Conservation (phyloP, 129 eudicot species). For the Ambrosia artemisiifolia region DNA sequence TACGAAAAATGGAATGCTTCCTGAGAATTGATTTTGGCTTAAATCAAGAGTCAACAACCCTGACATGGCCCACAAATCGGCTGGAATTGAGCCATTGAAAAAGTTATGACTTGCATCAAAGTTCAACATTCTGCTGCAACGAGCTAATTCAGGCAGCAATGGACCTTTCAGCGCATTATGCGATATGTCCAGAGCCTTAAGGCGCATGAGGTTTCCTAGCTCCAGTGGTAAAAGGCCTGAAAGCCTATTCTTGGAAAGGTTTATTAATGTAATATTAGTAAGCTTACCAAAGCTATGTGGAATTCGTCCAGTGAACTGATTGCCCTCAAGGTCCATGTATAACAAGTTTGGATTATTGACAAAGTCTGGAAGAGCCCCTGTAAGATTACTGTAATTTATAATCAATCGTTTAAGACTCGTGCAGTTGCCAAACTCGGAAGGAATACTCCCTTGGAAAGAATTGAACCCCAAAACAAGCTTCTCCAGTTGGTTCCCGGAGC, state of each 20-base stretch:
- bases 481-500: slow-evolving; percentile 49
- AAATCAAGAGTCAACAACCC: slow-evolving; percentile 48
- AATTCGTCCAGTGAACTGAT: slow-evolving; percentile 48
- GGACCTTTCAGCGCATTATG: slow-evolving; percentile 60
- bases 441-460: slow-evolving; percentile 55
- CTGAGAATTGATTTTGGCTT: slow-evolving; percentile 55
- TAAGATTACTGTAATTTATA: slow-evolving; percentile 51
- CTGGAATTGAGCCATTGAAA: slow-evolving; percentile 61
- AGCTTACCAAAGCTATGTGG: slow-evolving; percentile 56
- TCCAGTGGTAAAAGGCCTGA: slow-evolving; percentile 54
- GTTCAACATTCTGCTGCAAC: slow-evolving; percentile 45
- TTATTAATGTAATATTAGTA: slow-evolving; percentile 35
- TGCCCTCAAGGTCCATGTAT: slow-evolving; percentile 50
- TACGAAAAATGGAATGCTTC: slow-evolving; percentile 47
- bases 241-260: slow-evolving; percentile 56
- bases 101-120: slow-evolving; percentile 54
- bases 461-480: slow-evolving; percentile 55
- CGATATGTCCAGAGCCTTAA: slow-evolving; percentile 58
- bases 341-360: slow-evolving; percentile 34
- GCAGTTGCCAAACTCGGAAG: slow-evolving; percentile 61
- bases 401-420: slow-evolving; percentile 51
- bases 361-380: slow-evolving; percentile 68
- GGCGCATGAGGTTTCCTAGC: slow-evolving; percentile 56
- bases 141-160: slow-evolving; percentile 53
- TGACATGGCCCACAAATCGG: slow-evolving; percentile 46